Evolutionary conservation across 1,284 basidiomycete genomes (phyloP).

Genomic region (Amylostereum chailletii): DNA sequence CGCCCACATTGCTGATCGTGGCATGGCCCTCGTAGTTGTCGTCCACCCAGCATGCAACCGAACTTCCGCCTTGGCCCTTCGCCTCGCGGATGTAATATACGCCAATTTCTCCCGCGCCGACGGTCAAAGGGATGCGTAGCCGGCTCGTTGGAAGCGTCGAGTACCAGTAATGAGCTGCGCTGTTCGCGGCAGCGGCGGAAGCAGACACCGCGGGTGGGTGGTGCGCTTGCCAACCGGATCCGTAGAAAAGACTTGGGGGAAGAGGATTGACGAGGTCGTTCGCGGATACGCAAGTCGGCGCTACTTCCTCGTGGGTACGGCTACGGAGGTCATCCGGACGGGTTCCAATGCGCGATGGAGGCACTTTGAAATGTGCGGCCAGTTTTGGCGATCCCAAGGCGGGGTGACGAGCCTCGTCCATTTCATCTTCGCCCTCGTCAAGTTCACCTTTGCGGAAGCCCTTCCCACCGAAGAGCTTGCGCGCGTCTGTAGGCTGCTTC

Average conservation of each 20-base stretch:
- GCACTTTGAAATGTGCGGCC: constrained; percentile 42
- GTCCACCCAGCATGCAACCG: constrained; percentile 81
- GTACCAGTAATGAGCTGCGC: constrained; percentile 76
- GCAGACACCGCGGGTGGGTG: constrained; percentile 51
- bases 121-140: constrained; percentile 67
- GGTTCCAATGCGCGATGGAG: constrained; percentile 66
- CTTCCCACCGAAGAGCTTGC: constrained; percentile 65
- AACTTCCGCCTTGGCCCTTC: constrained; percentile 41
- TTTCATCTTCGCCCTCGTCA: constrained; percentile 20
- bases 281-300: constrained; percentile 85
- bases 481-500: constrained; percentile 32
- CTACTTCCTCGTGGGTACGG: constrained; percentile 71
- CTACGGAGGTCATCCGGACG: constrained; percentile 45
- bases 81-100: constrained; percentile 71
- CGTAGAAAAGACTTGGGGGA: constrained; percentile 81
- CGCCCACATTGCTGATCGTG: constrained; percentile 53
- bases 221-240: constrained; percentile 78
- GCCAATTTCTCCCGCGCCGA: constrained; percentile 71
- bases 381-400: constrained; percentile 11
- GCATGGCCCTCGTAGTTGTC: constrained; percentile 63
- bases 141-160: constrained; percentile 70
- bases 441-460: constrained; percentile 54
- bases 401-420: constrained; percentile 12
- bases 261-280: constrained; percentile 94
- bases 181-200: constrained; percentile 24